Evolutionary conservation across 2,329 filamentous ascomycete species (phyloP), one percentile per base, ranked within the genome.

Genomic region (Bipolaris bicolor): DNA sequence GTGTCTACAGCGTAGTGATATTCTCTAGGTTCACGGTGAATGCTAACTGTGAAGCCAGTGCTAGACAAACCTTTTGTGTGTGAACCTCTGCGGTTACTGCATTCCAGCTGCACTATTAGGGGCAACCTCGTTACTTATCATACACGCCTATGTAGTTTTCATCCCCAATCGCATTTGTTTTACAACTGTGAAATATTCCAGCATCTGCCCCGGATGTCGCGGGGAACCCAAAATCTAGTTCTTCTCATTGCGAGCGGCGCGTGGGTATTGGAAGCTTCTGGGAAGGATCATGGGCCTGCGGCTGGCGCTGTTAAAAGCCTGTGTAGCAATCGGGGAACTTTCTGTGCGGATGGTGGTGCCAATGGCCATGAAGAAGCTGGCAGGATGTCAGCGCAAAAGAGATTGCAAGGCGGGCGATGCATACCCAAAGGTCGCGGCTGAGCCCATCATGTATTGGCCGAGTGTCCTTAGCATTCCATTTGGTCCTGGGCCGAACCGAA

Each of bases 311-410:
- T 87, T 85, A 80, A 94, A 97, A 56, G 90, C 86, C 74, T 92
- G 86, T 66, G 87, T 84, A 57, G 89, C 82, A 69, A 90, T 88
- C 36, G 90, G 88, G 41, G 91, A 91, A 64, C 91, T 88, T 69
- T 99, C 95, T 58, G 92, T 93, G 74, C 95, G 90, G 72, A 99
- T 97, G 43, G 96, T 93, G 69, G 92, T 97, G 67, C 95, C 95
- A 68, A 99, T 97, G 56, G 91, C 94, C 95, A 99, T 99, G 84
- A 99, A 99, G 81, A 98, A 97, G 52, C 85, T 88, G 65, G 6
- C 16, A 9, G 10, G 4, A 36, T n/a, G 67, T 72, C 53, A 75
- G 67, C 53, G n/a, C 29, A 15, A 24, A n/a, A 9, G 16, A 31
- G 9, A 7, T 5, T 6, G 16, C 20, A 7, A 15, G 39, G 22